Evolutionary conservation across 495 filamentous ascomycete species (phyloP), one percentile per base, ranked within the genome.

Genomic region (Daldinia concentrica): DNA sequence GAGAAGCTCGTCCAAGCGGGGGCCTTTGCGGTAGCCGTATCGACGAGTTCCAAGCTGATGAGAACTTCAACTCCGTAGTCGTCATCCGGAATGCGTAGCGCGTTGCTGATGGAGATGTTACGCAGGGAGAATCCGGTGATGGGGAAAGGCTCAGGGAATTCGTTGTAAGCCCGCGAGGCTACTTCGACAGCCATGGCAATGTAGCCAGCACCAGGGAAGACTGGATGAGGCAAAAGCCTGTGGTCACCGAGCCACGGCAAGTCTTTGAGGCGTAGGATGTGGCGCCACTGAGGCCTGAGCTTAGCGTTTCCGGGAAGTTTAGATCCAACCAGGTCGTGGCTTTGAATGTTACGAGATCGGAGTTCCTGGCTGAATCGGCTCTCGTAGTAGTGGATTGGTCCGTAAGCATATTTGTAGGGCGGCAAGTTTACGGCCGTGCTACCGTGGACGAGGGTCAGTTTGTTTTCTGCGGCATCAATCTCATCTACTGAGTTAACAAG

Each of bases 121-220:
- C 67, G 36, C 14, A 79, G 58, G 17, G 61, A 82, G 50, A 0
- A 76, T 68, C 9, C 59, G 9, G 71, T 71, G 26, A 84, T 68
- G 15, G 14, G 60, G 24, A 3, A 76, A 62, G 52, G 75, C 0
- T 50, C 27, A 0, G 36, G 56, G 1, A 58, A 51, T 24, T 69
- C 66, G 1, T 45, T 5, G 15, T 73, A 60, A 3, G 37, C 36
- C 3, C 34, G 61, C 0, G 76, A 62, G 0, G 83, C 77, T 0
- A 81, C 81, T 64, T 89, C 87, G 0, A 86, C 52, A 0, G 84
- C 85, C 74, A 86, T 84, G 8, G 76, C 75, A 6, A 85, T 68
- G 63, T 85, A 89, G 0, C 79, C 83, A 6, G 87, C 82, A 7
- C 78, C 87, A 26, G 89, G 88, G 45, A 87, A 84, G 0, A 91